Conservation (phyloP, 768 basidiomycete genomes). For the Arthromyces matolae region DNA sequence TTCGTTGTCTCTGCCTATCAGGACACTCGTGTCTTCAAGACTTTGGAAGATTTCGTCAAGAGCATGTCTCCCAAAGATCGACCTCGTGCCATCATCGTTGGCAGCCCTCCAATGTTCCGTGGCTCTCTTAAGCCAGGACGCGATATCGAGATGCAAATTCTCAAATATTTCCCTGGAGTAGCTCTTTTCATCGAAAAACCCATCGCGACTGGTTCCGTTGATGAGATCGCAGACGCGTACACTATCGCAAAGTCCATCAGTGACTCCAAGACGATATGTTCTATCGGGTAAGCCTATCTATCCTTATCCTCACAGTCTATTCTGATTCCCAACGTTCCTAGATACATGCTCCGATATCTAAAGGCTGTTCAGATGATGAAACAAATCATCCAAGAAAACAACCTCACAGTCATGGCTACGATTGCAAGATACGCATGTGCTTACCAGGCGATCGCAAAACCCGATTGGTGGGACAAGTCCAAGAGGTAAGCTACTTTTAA, state of each 20-base stretch:
- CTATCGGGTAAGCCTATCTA: slow-evolving; percentile 84
- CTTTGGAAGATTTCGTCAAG: slow-evolving; percentile 80
- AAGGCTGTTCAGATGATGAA: slow-evolving; percentile 97
- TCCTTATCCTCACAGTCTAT: too few species aligned
- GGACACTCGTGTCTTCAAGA: slow-evolving; percentile 80
- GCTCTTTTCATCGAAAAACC: slow-evolving; percentile 94
- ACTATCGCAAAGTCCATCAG: slow-evolving; percentile 68
- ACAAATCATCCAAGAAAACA: slow-evolving; percentile 89
- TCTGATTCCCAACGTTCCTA: slow-evolving; percentile 25
- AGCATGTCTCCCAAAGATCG: slow-evolving; percentile 59
- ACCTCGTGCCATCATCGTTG: slow-evolving; percentile 83
- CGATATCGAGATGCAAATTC: slow-evolving; percentile 84
- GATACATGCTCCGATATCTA: slow-evolving; percentile 92
- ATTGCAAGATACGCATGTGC: slow-evolving; percentile 92
- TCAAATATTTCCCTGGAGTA: slow-evolving; percentile 84
- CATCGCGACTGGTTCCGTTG: slow-evolving; percentile 72
- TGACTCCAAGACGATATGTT: slow-evolving; percentile 73
- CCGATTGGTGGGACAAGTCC: slow-evolving; percentile 93
- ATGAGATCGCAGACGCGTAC: slow-evolving; percentile 66
- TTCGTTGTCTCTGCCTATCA: slow-evolving; percentile 94
- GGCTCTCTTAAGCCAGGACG: slow-evolving; percentile 71
- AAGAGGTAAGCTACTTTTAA: slow-evolving; percentile 50
- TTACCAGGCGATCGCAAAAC: slow-evolving; percentile 75
- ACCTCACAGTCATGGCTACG: slow-evolving; percentile 93
- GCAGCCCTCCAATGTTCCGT: slow-evolving; percentile 91